phyloP scores from a whole-genome alignment of 164 flowering plant species.

The Amborella trichopoda region DNA sequence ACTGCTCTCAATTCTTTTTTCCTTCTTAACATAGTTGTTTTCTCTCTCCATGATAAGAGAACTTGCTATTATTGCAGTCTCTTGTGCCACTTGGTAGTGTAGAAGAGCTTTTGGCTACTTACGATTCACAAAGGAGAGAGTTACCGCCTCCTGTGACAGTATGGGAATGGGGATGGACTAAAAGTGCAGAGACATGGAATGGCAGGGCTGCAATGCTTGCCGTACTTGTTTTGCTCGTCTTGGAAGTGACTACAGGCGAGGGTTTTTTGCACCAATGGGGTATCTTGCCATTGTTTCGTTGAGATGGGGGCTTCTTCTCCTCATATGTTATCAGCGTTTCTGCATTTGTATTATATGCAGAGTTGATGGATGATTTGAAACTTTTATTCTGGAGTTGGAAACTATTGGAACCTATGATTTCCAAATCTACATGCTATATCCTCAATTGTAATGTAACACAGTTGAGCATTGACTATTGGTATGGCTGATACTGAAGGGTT shows the following conservation, averaged over 20 bases:
- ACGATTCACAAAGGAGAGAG: conserved; percentile 90
- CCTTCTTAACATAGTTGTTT: too few relatives aligned
- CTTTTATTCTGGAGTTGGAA: too few relatives aligned
- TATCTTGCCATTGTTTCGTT: conserved; percentile 50
- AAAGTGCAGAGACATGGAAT: conserved; percentile 98
- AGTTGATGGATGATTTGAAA: too few relatives aligned
- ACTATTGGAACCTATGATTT: too few relatives aligned
- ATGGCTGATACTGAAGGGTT: too few relatives aligned
- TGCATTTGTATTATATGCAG: neutral
- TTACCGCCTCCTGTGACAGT: conserved; percentile 82
- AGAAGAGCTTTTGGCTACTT: conserved; percentile 83
- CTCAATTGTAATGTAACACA: too few relatives aligned
- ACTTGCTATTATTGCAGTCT: conserved; percentile 49
- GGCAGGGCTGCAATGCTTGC: conserved; percentile 98
- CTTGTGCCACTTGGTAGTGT: conserved; percentile 93
- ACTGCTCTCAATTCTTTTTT: too few relatives aligned
- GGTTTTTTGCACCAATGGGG: conserved; percentile 95
- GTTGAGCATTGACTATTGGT: too few relatives aligned
- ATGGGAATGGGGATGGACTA: conserved; percentile 99
- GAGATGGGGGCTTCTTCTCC: conserved; percentile 6
- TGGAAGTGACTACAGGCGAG: conserved; percentile 81
- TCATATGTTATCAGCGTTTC: neutral
- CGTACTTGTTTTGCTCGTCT: conserved; percentile 60
- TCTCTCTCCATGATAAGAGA: neutral
- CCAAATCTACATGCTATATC: too few relatives aligned